Conservation (phyloP, 2,329 filamentous ascomycete genomes). For the Clonostachys solani region DNA sequence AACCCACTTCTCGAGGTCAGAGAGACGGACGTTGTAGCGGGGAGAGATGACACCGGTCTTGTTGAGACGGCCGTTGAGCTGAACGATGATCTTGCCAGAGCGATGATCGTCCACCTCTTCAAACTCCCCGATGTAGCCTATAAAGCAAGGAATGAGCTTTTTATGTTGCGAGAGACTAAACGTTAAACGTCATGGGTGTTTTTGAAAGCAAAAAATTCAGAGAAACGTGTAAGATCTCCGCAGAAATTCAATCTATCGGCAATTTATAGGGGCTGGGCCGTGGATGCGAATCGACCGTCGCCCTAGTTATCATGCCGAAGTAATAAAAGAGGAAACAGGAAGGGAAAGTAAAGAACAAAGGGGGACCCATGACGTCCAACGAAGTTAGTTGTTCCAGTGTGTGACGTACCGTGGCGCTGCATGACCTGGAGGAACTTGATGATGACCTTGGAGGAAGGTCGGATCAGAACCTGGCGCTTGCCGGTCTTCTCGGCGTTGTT, state of each 20-base stretch:
- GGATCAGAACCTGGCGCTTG: constrained; percentile 99
- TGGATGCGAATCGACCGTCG: constrained; percentile 74
- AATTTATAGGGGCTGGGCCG: constrained; percentile 99
- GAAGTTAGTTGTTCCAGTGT: neutral
- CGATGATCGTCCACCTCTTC: constrained; percentile 99
- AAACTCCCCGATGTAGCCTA: constrained; percentile 99
- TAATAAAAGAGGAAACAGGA: constrained; percentile 7
- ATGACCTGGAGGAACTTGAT: constrained; percentile 99
- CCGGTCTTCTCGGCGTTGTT: constrained; percentile 99
- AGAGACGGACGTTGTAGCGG: constrained; percentile 98
- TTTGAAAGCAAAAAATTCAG: constrained; percentile 38
- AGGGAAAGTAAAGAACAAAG: neutral
- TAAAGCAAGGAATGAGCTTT: constrained; percentile 44
- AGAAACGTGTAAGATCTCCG: constrained; percentile 98
- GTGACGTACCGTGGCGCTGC: constrained; percentile 97
- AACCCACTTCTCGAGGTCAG: constrained; percentile 99
- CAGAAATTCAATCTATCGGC: constrained; percentile 80
- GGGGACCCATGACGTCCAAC: constrained; percentile 1
- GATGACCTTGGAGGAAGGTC: constrained; percentile 98
- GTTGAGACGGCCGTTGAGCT: constrained; percentile 98
- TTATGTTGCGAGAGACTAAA: constrained; percentile 93
- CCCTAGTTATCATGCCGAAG: constrained; percentile 99
- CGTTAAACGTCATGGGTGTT: constrained; percentile 71
- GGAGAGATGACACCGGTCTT: constrained; percentile 99
- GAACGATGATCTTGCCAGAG: constrained; percentile 99